Evolutionary conservation across 75 land plant genomes (phyloP).

Genomic region (Larix kaempferi): DNA sequence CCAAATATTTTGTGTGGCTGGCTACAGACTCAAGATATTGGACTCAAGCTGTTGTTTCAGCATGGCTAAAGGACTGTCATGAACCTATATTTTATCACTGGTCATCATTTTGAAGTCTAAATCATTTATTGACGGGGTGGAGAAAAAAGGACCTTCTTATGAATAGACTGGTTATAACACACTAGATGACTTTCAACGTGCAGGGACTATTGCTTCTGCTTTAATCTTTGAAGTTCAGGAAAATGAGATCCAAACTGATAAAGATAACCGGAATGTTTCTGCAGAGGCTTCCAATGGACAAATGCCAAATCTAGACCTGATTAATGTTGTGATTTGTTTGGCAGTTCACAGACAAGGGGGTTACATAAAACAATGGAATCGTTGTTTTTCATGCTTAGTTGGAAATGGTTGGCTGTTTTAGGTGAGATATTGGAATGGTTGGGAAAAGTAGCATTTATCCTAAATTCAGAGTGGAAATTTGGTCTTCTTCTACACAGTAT

Average conservation of each 20-base stretch:
- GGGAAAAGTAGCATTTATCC: slow-evolving; percentile 41
- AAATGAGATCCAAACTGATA: slow-evolving; percentile 10
- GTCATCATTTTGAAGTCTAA: slow-evolving; percentile 1
- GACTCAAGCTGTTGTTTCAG: slow-evolving; percentile 60
- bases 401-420: slow-evolving; percentile 44
- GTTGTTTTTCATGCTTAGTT: slow-evolving; percentile 40
- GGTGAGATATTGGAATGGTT: slow-evolving; percentile 59
- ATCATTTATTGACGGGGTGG: not conserved
- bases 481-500: slow-evolving; percentile 58
- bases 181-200: slow-evolving; percentile 59
- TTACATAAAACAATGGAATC: slow-evolving; percentile 52
- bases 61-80: slow-evolving; percentile 87
- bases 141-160: not conserved
- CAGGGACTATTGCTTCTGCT: slow-evolving; percentile 94
- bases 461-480: slow-evolving; percentile 75
- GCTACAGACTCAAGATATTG: slow-evolving; percentile 82
- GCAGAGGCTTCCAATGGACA: slow-evolving; percentile 96
- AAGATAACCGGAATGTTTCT: slow-evolving; percentile 54
- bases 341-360: slow-evolving; percentile 85
- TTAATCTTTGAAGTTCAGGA: slow-evolving; percentile 61
- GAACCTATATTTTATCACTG: slow-evolving; percentile 35
- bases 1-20: slow-evolving; percentile 92
- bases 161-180: not conserved
- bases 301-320: slow-evolving; percentile 95
- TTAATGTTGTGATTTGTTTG: slow-evolving; percentile 79